Base-by-base conservation (phyloP, 345 rosid species). In the Citrus medica region DNA sequence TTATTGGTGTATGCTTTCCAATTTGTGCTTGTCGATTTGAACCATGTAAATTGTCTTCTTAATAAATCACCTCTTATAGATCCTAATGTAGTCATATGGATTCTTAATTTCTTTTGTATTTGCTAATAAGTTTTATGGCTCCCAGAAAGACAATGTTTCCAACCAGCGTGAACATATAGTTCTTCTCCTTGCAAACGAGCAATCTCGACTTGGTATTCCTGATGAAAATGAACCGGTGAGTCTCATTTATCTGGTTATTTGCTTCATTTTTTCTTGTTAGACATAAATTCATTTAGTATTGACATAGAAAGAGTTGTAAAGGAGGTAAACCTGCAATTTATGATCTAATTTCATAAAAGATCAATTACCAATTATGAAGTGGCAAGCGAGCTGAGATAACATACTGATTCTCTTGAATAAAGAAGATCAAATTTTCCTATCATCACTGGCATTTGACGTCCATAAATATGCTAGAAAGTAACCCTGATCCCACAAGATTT, bases 131-230 rank as follows among this genome's bases (percentile, higher is more conserved):
- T 73, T 62, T 59, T 75, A 7, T 82, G 69, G 0, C 53, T 74
- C 66, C 48, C 93, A 94, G 99, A 95, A 88, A 87, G 99, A 92
- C 89, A 93, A 90, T 79, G 97, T 93, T 73, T 90, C 97, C 35
- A 93, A 95, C 76, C 99, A 95, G 86, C 97, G 98, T 62, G 99
- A 95, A 78, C 98, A 95, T 79, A 78, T 95, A 66, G 95, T 90
- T 86, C 99, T 90, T 82, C 94, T 95, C 65, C 98, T 95, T 27
- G 87, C 95, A 7, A 95, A 95, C 84, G 97, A 93, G 86, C 99
- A 93, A 84, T 92, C 97, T 79, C 90, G 92, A 66, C 93, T 92
- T 86, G 80, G 85, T 66, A 88, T 86, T 78, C 97, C 90, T 60
- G 93, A 83, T 70, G 92, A 75, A 78, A 77, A 73, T 27, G 98